A percentile compares a stretch with the other conserved stretches of the same genome.
phyloP scores from a whole-genome alignment of 208 protist genomes.

The Leishmania arabica region DNA sequence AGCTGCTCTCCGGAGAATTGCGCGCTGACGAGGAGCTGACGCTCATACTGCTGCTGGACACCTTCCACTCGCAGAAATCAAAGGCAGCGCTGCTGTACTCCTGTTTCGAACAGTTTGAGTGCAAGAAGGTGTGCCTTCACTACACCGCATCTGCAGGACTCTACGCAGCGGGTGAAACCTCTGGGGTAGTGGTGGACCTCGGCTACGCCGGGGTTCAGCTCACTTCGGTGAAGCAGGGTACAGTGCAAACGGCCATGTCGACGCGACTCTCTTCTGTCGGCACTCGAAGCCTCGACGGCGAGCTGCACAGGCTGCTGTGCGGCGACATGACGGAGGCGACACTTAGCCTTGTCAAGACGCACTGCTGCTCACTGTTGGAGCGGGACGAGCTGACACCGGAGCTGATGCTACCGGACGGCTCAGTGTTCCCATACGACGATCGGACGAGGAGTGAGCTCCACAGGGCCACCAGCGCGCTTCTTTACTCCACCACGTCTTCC shows the following conservation, averaged over 20 bases:
- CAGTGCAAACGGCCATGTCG: constrained; percentile 35
- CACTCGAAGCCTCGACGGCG: constrained; percentile 40
- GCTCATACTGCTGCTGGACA: constrained; percentile 60
- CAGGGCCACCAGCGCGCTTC: constrained; percentile 20
- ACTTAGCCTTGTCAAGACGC: constrained; percentile 22
- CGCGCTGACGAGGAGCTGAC: constrained; percentile 53
- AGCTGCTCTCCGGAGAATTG: constrained; percentile 23
- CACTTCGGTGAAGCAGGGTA: constrained; percentile 50
- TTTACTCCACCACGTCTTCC: constrained; percentile 30
- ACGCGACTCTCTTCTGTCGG: constrained; percentile 38
- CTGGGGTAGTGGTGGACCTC: constrained; percentile 69
- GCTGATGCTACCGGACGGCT: constrained; percentile 60
- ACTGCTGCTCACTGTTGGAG: constrained; percentile 23
- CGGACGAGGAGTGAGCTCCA: constrained; percentile 19
- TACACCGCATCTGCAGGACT: constrained; percentile 59
- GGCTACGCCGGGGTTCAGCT: constrained; percentile 67
- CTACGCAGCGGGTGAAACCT: constrained; percentile 68
- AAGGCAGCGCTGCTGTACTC: constrained; percentile 61
- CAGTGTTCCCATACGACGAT: constrained; percentile 5
- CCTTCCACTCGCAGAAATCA: constrained; percentile 43
- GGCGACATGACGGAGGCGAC: constrained; percentile 17
- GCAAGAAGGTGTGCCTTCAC: constrained; percentile 50
- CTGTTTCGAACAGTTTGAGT: constrained; percentile 67
- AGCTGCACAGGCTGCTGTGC: constrained; percentile 25
- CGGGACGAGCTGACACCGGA: constrained; percentile 18